These are phyloP conservation scores for Ilex aquifolium DNA, from an alignment of 257 asterid genomes.

Conservation along the genomic window DNA sequence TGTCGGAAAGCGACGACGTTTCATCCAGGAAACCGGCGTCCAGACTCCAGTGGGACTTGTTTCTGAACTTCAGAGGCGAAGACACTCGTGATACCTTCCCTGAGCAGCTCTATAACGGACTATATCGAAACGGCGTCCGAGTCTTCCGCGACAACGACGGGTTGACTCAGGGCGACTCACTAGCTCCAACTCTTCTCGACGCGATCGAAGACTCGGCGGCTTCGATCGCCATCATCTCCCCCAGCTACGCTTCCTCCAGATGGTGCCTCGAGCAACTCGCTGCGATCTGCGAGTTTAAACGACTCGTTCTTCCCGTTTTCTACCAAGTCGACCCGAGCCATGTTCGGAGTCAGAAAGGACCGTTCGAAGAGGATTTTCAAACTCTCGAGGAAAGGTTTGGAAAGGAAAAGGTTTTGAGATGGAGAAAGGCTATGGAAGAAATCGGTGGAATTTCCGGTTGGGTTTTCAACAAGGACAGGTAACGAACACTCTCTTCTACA, in stretches of 20 bases:
- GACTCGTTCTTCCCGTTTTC: too few relatives aligned
- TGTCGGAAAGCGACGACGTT: slow-evolving; percentile 4
- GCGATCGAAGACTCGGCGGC: slow-evolving; percentile 29
- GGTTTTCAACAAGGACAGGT: slow-evolving; percentile 15
- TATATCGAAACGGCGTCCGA: slow-evolving; percentile 18
- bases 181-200: slow-evolving; percentile 5
- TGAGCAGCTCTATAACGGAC: slow-evolving; percentile 15
- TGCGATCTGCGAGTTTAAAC: too few relatives aligned
- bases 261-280: too few relatives aligned
- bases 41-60: slow-evolving; percentile 27
- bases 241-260: slow-evolving; percentile 18
- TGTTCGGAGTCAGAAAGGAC: too few relatives aligned
- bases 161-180: slow-evolving; percentile 15
- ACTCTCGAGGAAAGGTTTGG: not conserved
- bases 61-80: slow-evolving; percentile 29
- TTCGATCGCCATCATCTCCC: slow-evolving; percentile 24
- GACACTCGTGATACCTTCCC: slow-evolving; percentile 22
- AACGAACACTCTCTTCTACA: not conserved
- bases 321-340: too few relatives aligned
- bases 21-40: slow-evolving; percentile 2
- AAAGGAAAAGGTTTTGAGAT: slow-evolving; percentile 2
- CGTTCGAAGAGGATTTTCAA: slow-evolving; percentile 8
- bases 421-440: slow-evolving; percentile 28
- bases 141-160: slow-evolving; percentile 26
- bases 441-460: slow-evolving; percentile 27